These are phyloP conservation scores for Epipyxis sp. DNA, from an alignment of 108 stramenopile species.

Conservation along the genomic window DNA sequence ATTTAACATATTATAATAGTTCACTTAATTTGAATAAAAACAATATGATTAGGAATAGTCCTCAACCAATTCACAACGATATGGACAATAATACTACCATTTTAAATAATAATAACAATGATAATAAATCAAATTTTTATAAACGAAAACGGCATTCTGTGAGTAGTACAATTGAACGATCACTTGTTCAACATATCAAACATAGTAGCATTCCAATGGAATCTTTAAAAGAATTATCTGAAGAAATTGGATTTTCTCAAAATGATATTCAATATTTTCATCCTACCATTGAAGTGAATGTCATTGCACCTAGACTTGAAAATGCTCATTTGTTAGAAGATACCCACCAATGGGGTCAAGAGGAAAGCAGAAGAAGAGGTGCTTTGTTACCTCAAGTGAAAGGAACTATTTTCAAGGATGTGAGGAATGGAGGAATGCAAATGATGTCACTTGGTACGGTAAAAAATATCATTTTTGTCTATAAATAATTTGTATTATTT, in stretches of 20 bases:
- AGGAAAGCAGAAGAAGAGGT: slow-evolving; percentile 29
- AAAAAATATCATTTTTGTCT: too few species aligned
- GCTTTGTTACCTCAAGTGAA: slow-evolving; percentile 1
- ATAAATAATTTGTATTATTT: too few species aligned
- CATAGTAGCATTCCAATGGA: slow-evolving; percentile 2
- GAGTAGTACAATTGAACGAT: neutral
- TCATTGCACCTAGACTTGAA: slow-evolving; percentile 2
- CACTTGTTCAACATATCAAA: neutral
- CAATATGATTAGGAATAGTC: slow-evolving; percentile 33
- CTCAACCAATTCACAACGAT: slow-evolving; percentile 23
- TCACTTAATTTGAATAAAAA: neutral
- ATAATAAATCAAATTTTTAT: neutral
- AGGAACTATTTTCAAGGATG: slow-evolving; percentile 8
- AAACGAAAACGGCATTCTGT: neutral
- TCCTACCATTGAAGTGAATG: neutral
- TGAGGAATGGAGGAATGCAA: slow-evolving; percentile 11
- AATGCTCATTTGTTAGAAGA: neutral
- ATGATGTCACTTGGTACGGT: slow-evolving; percentile 29
- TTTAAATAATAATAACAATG: neutral
- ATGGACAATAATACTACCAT: neutral
- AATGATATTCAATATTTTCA: neutral
- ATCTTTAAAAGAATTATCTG: neutral
- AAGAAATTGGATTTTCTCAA: slow-evolving; percentile 20
- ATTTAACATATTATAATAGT: slow-evolving; percentile 55
- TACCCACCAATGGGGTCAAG: slow-evolving; percentile 13